Percentiles rank a stretch among this genome's conserved stretches.
phyloP scores from a whole-genome alignment of 768 basidiomycete species.

The Leucocoprinus leucothites region DNA sequence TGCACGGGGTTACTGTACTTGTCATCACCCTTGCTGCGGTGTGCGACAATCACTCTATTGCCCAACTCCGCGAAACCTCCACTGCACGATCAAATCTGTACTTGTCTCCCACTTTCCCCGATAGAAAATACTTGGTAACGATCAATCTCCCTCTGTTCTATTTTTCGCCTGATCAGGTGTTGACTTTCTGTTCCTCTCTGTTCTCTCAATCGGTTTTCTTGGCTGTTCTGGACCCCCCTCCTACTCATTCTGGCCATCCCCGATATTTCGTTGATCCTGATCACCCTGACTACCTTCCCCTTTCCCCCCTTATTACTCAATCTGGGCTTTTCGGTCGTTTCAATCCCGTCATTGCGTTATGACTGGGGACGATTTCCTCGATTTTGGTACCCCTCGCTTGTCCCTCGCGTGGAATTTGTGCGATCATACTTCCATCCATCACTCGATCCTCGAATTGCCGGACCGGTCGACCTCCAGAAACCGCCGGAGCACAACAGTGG shows the following conservation, averaged over 20 bases:
- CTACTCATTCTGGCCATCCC: not conserved
- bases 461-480: conserved; percentile 19
- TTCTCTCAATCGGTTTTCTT: not conserved
- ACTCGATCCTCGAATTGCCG: not conserved
- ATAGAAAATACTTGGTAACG: conserved; percentile 43
- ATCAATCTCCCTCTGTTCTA: conserved; percentile 4
- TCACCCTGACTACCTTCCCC: not conserved
- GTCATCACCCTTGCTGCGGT: not conserved
- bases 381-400: not conserved
- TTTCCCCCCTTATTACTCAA: conserved; percentile 5
- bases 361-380: not conserved
- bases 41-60: not conserved
- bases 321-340: conserved; percentile 3
- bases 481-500: conserved; percentile 34
- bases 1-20: not conserved
- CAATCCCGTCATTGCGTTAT: not conserved
- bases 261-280: not conserved
- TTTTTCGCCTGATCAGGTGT: not conserved
- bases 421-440: not conserved
- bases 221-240: not conserved
- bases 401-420: not conserved
- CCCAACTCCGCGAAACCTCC: not conserved
- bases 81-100: not conserved
- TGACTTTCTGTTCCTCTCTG: not conserved
- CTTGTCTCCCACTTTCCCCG: conserved; percentile 1